These are phyloP conservation scores for Microbotryum intermedium DNA, from an alignment of 1,284 basidiomycete genomes.

Conservation along the genomic window DNA sequence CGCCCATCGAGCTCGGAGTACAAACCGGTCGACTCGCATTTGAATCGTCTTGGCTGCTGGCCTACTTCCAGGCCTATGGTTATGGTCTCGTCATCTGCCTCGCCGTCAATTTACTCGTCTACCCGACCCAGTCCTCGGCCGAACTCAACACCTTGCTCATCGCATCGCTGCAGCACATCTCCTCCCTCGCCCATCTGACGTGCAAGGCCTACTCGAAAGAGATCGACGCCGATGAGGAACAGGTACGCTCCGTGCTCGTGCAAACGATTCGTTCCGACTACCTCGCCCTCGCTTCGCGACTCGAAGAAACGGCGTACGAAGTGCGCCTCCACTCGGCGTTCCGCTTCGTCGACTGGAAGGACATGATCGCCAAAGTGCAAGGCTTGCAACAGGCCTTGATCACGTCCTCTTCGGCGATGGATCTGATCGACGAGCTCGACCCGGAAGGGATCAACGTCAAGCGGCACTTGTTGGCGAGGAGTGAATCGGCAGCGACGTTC, in stretches of 20 bases:
- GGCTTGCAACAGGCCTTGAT: slow-evolving; percentile 25
- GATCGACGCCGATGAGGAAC: slow-evolving; percentile 14
- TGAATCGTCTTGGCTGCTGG: slow-evolving; percentile 10
- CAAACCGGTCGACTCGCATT: not conserved
- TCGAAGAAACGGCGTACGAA: slow-evolving; percentile 21
- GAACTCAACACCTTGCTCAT: slow-evolving; percentile 19
- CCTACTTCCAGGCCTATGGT: slow-evolving; percentile 14
- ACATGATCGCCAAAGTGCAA: slow-evolving; percentile 22
- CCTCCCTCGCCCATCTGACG: slow-evolving; percentile 18
- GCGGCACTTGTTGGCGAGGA: slow-evolving; percentile 13
- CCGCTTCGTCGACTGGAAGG: slow-evolving; percentile 10
- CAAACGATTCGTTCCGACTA: slow-evolving; percentile 22
- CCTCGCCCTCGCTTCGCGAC: slow-evolving; percentile 17
- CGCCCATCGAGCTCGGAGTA: not conserved
- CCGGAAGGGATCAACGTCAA: slow-evolving; percentile 14
- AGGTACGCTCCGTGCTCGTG: slow-evolving; percentile 19
- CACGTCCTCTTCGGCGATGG: slow-evolving; percentile 21
- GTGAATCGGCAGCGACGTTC: slow-evolving; percentile 14
- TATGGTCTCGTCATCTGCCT: slow-evolving; percentile 23
- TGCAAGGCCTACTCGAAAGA: slow-evolving; percentile 23
- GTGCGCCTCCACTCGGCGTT: slow-evolving; percentile 5
- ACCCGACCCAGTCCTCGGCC: slow-evolving; percentile 9
- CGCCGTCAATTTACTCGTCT: slow-evolving; percentile 18
- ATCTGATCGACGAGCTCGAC: slow-evolving; percentile 21
- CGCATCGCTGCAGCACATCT: slow-evolving; percentile 20